Evolutionary conservation across 768 basidiomycete species (phyloP), one percentile per base, ranked within the genome.

Genomic region (Naganishia kalamii): DNA sequence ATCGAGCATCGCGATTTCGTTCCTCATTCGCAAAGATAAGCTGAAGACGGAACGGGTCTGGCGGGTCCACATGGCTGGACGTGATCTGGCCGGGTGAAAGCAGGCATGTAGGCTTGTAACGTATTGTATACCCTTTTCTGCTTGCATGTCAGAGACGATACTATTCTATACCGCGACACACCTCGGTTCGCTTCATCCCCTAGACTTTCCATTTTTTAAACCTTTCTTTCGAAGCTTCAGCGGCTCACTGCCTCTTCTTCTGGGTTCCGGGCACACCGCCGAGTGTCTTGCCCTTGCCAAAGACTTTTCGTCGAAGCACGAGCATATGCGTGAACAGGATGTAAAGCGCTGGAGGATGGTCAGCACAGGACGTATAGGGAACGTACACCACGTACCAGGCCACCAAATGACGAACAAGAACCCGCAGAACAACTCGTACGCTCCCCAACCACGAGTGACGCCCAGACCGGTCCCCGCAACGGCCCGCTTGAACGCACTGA

Each of bases 381-480:
- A 68, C 30, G 49, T 32, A 17, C 19, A 10, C 29, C 6, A 80
- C 82, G 71, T 72, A 94, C 93, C 85, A 48, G 91, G 91, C 84
- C 90, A 91, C 93, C 94, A 97, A 37, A 86, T 81, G 13, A 83
- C 64, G 78, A 93, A 90, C 70, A 92, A 78, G 0, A 75, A 75
- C 0, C 82, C 83, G 11, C 86, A 83, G 65, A 82, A 68, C 67
- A 84, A 84, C 68, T 90, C 87, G 7, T 82, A 80, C 30, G 79
- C 74, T 17, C 77, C 78, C 86, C 87, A 89, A 60, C 72, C 75
- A 48, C 80, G 79, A 54, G 21, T 40, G 3, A 27, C 62, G 0
- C 40, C 50, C 23, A 33, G 23, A 27, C 27, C 29, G 10, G 57
- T 21, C 35, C 46, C 10, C 15, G 62, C 62, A 3, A 19, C 30